phyloP scores from a whole-genome alignment of 2,329 filamentous ascomycete species.

The Epichloe scottii region DNA sequence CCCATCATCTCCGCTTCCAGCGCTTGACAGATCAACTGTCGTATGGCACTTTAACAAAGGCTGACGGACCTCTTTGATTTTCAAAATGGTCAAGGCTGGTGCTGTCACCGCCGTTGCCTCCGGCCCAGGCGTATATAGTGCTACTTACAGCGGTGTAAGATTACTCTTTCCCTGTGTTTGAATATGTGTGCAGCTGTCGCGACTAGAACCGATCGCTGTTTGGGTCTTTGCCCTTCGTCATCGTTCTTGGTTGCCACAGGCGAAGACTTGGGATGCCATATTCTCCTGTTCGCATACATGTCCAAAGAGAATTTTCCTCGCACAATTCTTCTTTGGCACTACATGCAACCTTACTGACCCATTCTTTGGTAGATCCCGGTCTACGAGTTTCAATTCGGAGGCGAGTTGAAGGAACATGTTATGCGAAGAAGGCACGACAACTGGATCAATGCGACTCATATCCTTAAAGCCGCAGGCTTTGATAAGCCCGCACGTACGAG shows the following conservation, averaged over 20 bases:
- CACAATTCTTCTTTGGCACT: neutral
- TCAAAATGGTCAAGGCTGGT: constrained; percentile 35
- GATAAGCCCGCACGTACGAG: constrained; percentile 93
- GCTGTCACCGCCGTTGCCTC: constrained; percentile 15
- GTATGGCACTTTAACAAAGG: neutral
- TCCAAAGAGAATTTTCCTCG: neutral
- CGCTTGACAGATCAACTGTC: neutral
- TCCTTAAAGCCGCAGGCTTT: constrained; percentile 90
- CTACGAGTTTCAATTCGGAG: constrained; percentile 80
- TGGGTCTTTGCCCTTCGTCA: neutral
- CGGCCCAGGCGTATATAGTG: constrained; percentile 48
- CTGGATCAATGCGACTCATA: constrained; percentile 99
- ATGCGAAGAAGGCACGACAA: constrained; percentile 90
- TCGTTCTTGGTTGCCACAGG: neutral
- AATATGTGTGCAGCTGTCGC: neutral
- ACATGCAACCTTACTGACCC: neutral
- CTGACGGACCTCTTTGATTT: constrained; percentile 9
- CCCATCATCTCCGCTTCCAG: neutral
- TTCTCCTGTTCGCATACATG: neutral
- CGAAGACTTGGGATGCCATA: neutral
- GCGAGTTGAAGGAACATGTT: constrained; percentile 71
- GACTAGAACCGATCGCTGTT: neutral
- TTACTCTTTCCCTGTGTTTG: neutral
- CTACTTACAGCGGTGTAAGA: constrained; percentile 56
- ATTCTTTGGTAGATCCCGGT: constrained; percentile 61